Evolutionary conservation across 2,329 filamentous ascomycete genomes (phyloP), one percentile per base, ranked within the genome.

Genomic region (Fusarium ambrosium): DNA sequence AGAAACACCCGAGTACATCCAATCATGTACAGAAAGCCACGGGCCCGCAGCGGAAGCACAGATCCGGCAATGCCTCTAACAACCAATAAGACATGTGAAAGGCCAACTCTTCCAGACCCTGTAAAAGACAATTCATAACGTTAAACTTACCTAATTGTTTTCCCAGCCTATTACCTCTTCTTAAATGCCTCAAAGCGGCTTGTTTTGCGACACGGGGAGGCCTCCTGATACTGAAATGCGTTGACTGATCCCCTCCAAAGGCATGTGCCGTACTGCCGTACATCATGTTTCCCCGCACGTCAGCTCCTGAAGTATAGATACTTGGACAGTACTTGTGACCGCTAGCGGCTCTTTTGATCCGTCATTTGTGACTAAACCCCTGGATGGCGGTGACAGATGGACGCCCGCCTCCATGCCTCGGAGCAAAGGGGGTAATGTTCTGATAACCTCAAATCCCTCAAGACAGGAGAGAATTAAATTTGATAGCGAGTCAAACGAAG

Each of bases 101-200:
- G 20, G 13, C 24, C 11, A 58, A 14, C 29, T 16, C 29, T 3
- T 32, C 20, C 32, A 11, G 13, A 14, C 7, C 51, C 27, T 29
- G n/a, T 18, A 55, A 34, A 18, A 20, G n/a, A 55, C 53, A 62
- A 45, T 48, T 20, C 24, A 62, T 62, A 62, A 65, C 41, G 59
- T 62, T 34, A 62, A 18, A 34, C 36, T 62, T 48, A 62, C 41
- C 27, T 36, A 62, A 62, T 48, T 29, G 10, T 62, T 22, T 34
- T 39, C 39, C 6, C 36, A 16, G 16, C 6, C 39, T 9, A 4
- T 22, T 6, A 2, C 3, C 18, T 18, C 14, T 22, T 20, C 20
- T 18, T 36, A 62, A 62, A 62, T 62, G n/a, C 59, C 59, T 62
- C 59, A 62, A 24, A 20, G 6, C 45, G 13, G 9, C 2, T 8